Conservation (phyloP, 1,139 yeast genomes). For the Sugiyamaella neomexicana region DNA sequence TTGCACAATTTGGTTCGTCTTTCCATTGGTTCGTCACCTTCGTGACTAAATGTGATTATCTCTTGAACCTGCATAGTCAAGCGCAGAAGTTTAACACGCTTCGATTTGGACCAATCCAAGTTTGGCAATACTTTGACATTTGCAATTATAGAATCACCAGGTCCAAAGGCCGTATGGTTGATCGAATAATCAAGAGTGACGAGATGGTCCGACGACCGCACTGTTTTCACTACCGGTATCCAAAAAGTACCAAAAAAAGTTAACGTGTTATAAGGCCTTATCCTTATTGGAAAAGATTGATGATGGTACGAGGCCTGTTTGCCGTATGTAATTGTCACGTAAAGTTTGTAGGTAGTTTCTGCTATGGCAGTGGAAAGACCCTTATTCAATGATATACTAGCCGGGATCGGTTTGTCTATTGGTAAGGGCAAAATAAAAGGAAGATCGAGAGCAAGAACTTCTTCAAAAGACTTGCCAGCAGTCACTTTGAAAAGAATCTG, state of each 20-base stretch:
- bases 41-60: conserved; percentile 37
- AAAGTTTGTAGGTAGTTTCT: conserved; percentile 41
- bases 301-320: conserved; percentile 32
- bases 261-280: conserved; percentile 43
- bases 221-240: conserved; percentile 35
- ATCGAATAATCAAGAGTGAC: conserved; percentile 41
- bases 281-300: conserved; percentile 40
- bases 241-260: conserved; percentile 43
- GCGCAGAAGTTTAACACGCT: conserved; percentile 41
- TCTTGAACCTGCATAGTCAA: conserved; percentile 43
- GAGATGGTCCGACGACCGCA: conserved; percentile 41
- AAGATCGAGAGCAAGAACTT: conserved; percentile 41
- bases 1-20: conserved; percentile 38
- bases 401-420: conserved; percentile 39
- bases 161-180: conserved; percentile 44
- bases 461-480: conserved; percentile 31
- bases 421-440: conserved; percentile 44
- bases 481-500: conserved; percentile 34
- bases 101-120: conserved; percentile 41
- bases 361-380: conserved; percentile 25
- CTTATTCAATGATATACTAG: conserved; percentile 40
- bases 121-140: conserved; percentile 40
- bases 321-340: conserved; percentile 37
- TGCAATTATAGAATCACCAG: conserved; percentile 40
- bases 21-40: conserved; percentile 39